Evolutionary conservation across 345 rosid species (phyloP).

Genomic region (Aquilaria yunnanensis): DNA sequence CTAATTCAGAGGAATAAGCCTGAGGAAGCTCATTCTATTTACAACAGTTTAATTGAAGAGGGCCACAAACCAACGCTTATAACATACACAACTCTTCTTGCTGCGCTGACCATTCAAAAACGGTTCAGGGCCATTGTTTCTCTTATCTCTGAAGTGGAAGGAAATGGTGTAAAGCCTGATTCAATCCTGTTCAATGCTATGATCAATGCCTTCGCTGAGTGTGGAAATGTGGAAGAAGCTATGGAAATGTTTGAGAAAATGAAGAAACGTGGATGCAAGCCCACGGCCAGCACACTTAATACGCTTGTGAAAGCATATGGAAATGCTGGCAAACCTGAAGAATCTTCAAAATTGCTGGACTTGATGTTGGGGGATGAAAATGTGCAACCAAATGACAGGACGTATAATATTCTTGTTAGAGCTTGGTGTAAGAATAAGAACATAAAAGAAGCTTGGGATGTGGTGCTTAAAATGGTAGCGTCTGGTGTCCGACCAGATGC

Average conservation of each 20-base stretch:
- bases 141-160: constrained; percentile 64
- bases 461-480: constrained; percentile 60
- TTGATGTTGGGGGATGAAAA: constrained; percentile 45
- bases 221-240: constrained; percentile 72
- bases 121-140: constrained; percentile 52
- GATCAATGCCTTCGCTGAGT: constrained; percentile 85
- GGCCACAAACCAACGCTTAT: constrained; percentile 80
- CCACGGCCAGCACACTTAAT: constrained; percentile 76
- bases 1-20: constrained; percentile 73
- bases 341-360: constrained; percentile 56
- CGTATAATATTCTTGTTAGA: constrained; percentile 68
- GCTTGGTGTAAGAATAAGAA: constrained; percentile 76
- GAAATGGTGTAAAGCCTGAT: constrained; percentile 70
- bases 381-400: constrained; percentile 67
- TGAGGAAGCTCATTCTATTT: constrained; percentile 64
- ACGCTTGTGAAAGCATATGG: constrained; percentile 91
- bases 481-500: constrained; percentile 69
- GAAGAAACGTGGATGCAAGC: constrained; percentile 75
- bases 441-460: constrained; percentile 72
- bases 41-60: constrained; percentile 56
- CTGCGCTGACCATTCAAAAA: constrained; percentile 63
- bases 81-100: constrained; percentile 77
- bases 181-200: constrained; percentile 86
- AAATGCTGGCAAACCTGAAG: constrained; percentile 64
- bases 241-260: constrained; percentile 71